Base-by-base conservation (phyloP, 2,329 filamentous ascomycete species). In the Cladophialophora yegresii region DNA sequence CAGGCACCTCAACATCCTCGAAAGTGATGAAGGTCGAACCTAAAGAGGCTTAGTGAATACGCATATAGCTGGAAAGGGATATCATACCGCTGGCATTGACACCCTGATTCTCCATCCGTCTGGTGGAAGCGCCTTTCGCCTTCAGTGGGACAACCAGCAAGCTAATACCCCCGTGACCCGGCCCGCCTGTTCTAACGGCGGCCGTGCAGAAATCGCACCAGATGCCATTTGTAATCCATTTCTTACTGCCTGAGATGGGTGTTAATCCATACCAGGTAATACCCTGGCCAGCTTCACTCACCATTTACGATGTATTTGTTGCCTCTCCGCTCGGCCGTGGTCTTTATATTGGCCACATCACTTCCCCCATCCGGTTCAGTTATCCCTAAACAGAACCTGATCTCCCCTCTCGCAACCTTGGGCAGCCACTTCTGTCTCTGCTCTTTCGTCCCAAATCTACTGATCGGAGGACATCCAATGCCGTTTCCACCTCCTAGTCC, bases 171-270 rank as follows among this genome's bases (percentile, higher is more conserved):
- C 87, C 87, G 0, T 86, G 79, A 0, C 87, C 86, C 0, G 85
- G 83, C 0, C 85, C 87, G n/a, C 89, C 89, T 0, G 89, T 92
- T 40, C 89, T 83, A 1, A 92, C 89, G 0, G 89, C 89, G 84
- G 90, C 90, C 40, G 83, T 85, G 9, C 84, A 81, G 69, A 85
- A 87, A 63, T 91, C 85, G 5, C 84, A 80, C 87, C 87, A 90
- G 61, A 90, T 86, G 3, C 86, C 89, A 71, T 89, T 90, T 0
- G 87, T 90, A 72, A 90, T 90, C 89, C 89, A 92, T 77, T 93
- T 91, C 83, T 92, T 92, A 0, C 83, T 82, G 16, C 54, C 54
- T 56, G 33, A 32, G 33, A 22, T 43, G 28, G n/a, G 12, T 16
- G 32, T 40, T 28, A 45, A 56, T 20, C 9, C 54, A 20, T 10